Conservation (phyloP, 495 filamentous ascomycete species). For the Neurospora pannonica region DNA sequence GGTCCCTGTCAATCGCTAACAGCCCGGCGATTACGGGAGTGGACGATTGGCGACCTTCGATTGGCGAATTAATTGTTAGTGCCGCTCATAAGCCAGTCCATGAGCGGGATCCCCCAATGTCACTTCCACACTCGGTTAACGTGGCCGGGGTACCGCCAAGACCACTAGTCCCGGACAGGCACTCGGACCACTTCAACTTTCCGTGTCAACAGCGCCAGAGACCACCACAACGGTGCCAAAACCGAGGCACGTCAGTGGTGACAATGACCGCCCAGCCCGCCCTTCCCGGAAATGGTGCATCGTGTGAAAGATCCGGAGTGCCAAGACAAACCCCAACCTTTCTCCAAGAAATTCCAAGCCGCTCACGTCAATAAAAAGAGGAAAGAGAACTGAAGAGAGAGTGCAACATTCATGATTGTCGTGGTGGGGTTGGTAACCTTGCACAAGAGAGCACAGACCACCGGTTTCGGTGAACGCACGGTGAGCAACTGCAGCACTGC, state of each 20-base stretch:
- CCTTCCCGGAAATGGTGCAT: neutral
- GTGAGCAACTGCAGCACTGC: conserved; percentile 1
- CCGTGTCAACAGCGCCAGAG: neutral
- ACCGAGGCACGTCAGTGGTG: neutral
- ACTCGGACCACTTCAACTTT: neutral
- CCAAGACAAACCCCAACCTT: neutral
- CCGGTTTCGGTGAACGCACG: neutral
- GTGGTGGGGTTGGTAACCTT: neutral
- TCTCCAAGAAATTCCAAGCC: neutral
- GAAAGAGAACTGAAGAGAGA: neutral
- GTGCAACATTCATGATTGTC: neutral
- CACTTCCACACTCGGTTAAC: neutral
- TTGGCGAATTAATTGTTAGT: neutral
- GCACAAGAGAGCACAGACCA: neutral
- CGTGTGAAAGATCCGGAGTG: neutral
- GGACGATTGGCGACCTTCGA: neutral
- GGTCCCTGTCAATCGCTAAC: neutral
- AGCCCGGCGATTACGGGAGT: neutral
- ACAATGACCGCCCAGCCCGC: neutral
- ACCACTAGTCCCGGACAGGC: neutral
- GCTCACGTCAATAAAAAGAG: neutral
- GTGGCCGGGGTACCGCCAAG: neutral
- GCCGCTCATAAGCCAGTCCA: neutral
- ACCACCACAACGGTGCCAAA: neutral
- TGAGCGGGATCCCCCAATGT: neutral